Evolutionary conservation across 148 eudicot species (phyloP), one percentile per base, ranked within the genome.

Genomic region (Nyssa sinensis): DNA sequence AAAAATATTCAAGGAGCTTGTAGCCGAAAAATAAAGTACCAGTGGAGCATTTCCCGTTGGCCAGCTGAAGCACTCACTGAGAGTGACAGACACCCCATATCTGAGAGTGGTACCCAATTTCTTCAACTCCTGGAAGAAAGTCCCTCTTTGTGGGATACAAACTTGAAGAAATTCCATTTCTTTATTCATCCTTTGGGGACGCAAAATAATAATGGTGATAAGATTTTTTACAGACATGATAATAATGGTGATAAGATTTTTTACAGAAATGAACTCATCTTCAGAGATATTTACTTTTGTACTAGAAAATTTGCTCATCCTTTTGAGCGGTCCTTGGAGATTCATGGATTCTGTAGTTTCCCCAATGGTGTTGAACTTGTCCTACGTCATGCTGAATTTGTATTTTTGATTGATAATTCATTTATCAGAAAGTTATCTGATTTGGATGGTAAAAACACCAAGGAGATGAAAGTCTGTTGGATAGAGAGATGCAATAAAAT

Each of bases 401-500:
- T 75, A 14, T 75, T 73, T 33, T 57, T 84, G 4, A 7, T 70
- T 41, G 81, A 69, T 62, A 58, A 71, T 65, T 29, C 49, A 57
- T 75, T 74, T 53, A 29, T 66, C 30, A 66, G 7, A 10, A 67
- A 16, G 8, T 28, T 55, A 44, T 70, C 66, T 6, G 35, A 60
- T 73, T 28, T 83, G 0, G 72, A 67, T 53, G 55, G 44, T 3
- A 66, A 51, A 5, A 66, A 33, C 8, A 41, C 72, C 69, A 71
- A 62, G 68, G 21, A 24, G 16, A 7, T 78, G 39, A 78, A 72
- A 65, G 82, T 77, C 17, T 84, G 77, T 66, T 84, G 84, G 84
- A 71, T 84, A 31, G 79, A 81, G 72, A 78, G 83, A 11, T 84
- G 86, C 71, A 13, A 21, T 1, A 28, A 75, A 37, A 71, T 80